Base-by-base conservation (phyloP, 2,329 filamentous ascomycete genomes). In the Monilinia laxa region DNA sequence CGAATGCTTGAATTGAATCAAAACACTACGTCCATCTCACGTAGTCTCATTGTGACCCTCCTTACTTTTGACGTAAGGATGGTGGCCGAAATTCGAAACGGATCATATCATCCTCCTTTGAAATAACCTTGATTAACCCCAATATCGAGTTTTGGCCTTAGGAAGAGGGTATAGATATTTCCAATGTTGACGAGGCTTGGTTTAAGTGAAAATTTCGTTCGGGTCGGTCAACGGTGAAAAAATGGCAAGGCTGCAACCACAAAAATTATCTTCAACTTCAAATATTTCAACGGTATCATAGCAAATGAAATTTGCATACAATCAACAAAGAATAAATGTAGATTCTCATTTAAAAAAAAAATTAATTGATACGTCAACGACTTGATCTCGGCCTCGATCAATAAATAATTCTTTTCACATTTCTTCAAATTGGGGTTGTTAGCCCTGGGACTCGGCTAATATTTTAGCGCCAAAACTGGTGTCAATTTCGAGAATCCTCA, bases 381-480 rank as follows among this genome's bases (percentile, higher is more conserved):
- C 40, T 47, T n/a, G 6, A 10, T 6, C 10, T 31, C 38, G 28
- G 56, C 25, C 25, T 59, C 56, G 14, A 5, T 49, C 18, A 59
- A 49, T 59, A 58, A 49, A 58, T 64, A 64, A 58, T 64, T 64
- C 49, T 65, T 67, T 60, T 52, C 5, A 52, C 54, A 66, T 65
- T 70, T 67, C 53, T 25, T 23, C 55, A 62, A 59, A 58, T 63
- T 68, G 40, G 69, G 68, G 67, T 68, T 64, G 71, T 71, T 68
- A 64, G 70, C 68, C 71, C 71, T 71, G 69, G 68, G 47, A 68
- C 42, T 70, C 68, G 68, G 66, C 66, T 68, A 70, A 68, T 69
- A 69, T 53, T 56, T 47, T 59, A 59, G 57, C 57, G 57, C 57
- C 40, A 59, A 59, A 59, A 59, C 57, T 25, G 42, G 57, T 49